Conservation (phyloP, 1,284 basidiomycete genomes). For the Ustilago lituana region DNA sequence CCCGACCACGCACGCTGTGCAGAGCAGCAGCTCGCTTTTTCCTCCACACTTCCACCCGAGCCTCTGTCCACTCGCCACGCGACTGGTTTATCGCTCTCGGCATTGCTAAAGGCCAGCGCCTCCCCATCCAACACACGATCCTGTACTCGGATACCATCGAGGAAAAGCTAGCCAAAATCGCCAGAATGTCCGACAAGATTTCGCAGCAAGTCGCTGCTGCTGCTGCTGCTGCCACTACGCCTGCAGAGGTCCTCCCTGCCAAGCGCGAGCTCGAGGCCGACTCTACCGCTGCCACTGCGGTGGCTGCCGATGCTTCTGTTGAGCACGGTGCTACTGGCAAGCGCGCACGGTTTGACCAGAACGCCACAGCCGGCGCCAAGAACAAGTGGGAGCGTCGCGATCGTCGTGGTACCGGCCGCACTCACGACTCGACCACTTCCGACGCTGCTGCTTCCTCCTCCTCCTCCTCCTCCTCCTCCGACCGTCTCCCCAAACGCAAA, state of each 20-base stretch:
- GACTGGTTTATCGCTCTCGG: conserved; percentile 35
- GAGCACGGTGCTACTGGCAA: conserved; percentile 1
- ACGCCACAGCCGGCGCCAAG: not conserved
- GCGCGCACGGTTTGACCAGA: conserved; percentile 29
- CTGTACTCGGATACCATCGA: conserved; percentile 33
- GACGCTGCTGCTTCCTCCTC: not conserved
- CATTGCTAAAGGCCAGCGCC: conserved; percentile 31
- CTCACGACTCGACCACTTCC: not conserved
- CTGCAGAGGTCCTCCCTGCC: not conserved
- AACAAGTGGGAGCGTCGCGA: conserved; percentile 43
- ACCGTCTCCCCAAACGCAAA: conserved; percentile 71
- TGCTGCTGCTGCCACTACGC: conserved; percentile 1
- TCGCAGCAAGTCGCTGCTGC: conserved; percentile 16
- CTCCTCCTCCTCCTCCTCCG: conserved; percentile 1
- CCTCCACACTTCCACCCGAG: conserved; percentile 3
- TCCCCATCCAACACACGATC: conserved; percentile 19
- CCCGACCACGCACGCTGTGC: no score
- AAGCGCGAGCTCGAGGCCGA: conserved; percentile 23
- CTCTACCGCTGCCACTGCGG: not conserved
- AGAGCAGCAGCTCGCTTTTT: no score
- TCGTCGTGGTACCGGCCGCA: conserved; percentile 30
- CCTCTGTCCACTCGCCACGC: not conserved
- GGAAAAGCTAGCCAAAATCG: conserved; percentile 26
- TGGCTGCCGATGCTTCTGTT: not conserved
- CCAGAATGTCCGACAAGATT: conserved; percentile 26